Evolutionary conservation across 225 moss, liverwort and hornwort species (phyloP).

Genomic region (Rhytidiadelphus loreus): DNA sequence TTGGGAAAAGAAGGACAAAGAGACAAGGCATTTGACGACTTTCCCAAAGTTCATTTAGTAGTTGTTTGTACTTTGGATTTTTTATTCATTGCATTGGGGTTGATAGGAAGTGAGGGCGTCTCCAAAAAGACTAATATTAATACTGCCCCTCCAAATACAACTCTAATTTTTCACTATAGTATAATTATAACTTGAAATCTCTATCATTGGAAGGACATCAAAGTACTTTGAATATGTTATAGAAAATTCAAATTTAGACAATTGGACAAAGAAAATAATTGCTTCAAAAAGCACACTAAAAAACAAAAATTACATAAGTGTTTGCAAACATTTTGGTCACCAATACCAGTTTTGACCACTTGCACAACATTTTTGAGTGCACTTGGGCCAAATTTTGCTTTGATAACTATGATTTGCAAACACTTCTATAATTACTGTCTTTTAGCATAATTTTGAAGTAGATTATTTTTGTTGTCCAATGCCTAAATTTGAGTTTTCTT

Average conservation of each 20-base stretch:
- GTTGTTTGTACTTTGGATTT: not conserved
- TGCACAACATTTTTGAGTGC: not conserved
- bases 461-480: not conserved
- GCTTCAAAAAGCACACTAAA: fast-evolving
- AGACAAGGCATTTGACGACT: not conserved
- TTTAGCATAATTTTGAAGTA: not conserved
- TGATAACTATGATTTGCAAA: not conserved
- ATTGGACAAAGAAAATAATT: not conserved
- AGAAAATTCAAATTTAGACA: not conserved
- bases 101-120: not conserved
- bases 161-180: not conserved
- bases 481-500: not conserved
- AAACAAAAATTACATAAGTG: not conserved
- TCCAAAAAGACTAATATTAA: not conserved
- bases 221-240: not conserved
- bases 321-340: not conserved
- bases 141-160: not conserved
- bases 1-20: not conserved
- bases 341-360: not conserved
- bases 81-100: not conserved
- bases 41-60: not conserved
- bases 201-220: not conserved
- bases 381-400: not conserved
- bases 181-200: not conserved
- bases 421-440: not conserved